Evolutionary conservation across 768 basidiomycete species (phyloP), one percentile per base, ranked within the genome.

Genomic region (Boletales sp.): DNA sequence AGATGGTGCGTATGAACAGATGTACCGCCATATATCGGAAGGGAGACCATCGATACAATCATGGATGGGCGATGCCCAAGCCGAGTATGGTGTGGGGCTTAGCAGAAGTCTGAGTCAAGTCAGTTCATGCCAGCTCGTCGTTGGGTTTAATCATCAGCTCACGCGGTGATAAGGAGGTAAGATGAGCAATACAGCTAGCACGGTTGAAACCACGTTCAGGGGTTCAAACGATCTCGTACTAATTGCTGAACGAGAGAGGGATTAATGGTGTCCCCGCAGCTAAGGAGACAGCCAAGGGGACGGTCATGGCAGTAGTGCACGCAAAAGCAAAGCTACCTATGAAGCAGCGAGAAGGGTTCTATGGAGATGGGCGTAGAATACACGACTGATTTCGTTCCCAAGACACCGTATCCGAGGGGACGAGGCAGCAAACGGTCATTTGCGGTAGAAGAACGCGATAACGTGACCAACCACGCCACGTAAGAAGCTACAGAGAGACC

Each of bases 351-450:
- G 13, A 10, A 48, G 27, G 35, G 15, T 40, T 2, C 13, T n/a
- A 18, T 39, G 19, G 38, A 40, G 19, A 49, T 27, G 0, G 32
- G 15, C 5, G 4, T 10, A 21, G 17, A 40, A 18, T 17, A 79
- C 83, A 52, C 53, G 54, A 87, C 87, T 79, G 47, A 81, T 71
- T 50, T 79, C 81, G 59, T 82, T 77, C 86, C 84, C 41, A 84
- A 69, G 31, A 72, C 58, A 21, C 82, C 81, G 44, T 72, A 63
- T 47, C 65, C 71, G 30, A 72, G 55, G 69, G 70, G 73, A 35
- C 66, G 67, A 19, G 63, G 55, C 17, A 61, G 53, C 11, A 63
- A 62, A n/a, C 76, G 70, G 5, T 70, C 65, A 15, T 76, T 77
- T 40, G 73, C 68, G 0, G 74, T 66, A 60, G 82, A 75, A 17